Base-by-base conservation (phyloP, 345 rosid species). In the Moricandia arvensis region DNA sequence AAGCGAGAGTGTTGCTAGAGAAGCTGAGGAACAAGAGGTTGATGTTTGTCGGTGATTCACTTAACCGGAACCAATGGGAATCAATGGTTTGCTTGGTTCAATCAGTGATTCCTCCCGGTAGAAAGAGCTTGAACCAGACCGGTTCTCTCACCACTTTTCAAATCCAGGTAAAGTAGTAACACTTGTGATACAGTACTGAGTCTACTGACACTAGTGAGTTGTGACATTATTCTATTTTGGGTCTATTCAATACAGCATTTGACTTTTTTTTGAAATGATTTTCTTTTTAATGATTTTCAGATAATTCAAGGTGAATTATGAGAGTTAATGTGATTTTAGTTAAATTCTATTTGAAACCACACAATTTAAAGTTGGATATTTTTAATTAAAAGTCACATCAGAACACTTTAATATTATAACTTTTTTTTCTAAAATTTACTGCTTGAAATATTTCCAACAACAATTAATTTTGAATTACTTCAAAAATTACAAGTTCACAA, bases 41-140 rank as follows among this genome's bases (percentile, higher is more conserved):
- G 2, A 90, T 95, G 99, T 95, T 90, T 73, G 93, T 95, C 51
- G 99, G 99, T 69, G 99, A 96, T 80, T 96, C 99, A 6, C 51
- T 96, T 69, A 96, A 96, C 76, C 81, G 99, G 59, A 96, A 96
- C 58, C 99, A 95, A 61, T 95, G 99, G 99, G 99, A 93, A 82
- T 95, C 99, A 54, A 87, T 96, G 99, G 65, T 93, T 76, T 96
- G 99, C 77, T 79, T 96, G 85, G 91, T 83, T 83, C 94, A 96
- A 81, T 91, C 99, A 29, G 91, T 73, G 33, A n/a, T 82, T 78
- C 90, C 96, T 41, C 73, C 79, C 13, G 87, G 89, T 34, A 81
- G 82, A 59, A 95, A 95, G 62, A 88, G 86, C 86, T 80, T 87
- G 82, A 86, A 77, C 85, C 86, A 73, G 69, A 58, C 83, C 45